phyloP scores from a whole-genome alignment of 331 rosid genomes.

The Ulmus americana region DNA sequence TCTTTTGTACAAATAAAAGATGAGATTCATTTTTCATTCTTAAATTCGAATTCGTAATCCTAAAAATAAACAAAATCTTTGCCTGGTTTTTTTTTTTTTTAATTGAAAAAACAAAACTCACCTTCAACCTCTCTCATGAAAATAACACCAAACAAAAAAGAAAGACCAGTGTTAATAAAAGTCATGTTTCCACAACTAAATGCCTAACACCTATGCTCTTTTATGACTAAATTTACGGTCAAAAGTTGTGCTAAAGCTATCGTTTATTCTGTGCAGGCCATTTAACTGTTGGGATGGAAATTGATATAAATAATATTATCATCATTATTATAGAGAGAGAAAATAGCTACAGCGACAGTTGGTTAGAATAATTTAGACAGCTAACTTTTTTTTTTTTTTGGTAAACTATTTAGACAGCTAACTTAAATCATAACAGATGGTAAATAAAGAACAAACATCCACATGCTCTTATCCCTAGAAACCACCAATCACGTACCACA shows the following conservation, averaged over 20 bases:
- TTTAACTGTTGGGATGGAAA: background rate
- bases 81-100: no score
- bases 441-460: slow-evolving; percentile 5
- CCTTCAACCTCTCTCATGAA: no score
- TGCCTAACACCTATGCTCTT: background rate
- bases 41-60: no score
- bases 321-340: background rate
- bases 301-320: background rate
- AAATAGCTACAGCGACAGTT: slow-evolving; percentile 4
- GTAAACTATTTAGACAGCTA: slow-evolving; percentile 4
- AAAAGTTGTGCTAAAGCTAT: background rate
- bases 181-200: no score
- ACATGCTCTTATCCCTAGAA: background rate
- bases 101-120: no score
- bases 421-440: background rate
- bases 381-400: no score
- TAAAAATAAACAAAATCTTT: no score
- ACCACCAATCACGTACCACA: background rate
- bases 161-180: no score
- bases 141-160: no score
- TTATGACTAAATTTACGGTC: background rate
- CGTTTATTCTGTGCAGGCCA: background rate
- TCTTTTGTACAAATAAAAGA: no score
- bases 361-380: slow-evolving; percentile 1
- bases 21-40: no score